These are phyloP conservation scores for Chenopodium suecicum DNA, from an alignment of 148 eudicot species.

Conservation along the genomic window DNA sequence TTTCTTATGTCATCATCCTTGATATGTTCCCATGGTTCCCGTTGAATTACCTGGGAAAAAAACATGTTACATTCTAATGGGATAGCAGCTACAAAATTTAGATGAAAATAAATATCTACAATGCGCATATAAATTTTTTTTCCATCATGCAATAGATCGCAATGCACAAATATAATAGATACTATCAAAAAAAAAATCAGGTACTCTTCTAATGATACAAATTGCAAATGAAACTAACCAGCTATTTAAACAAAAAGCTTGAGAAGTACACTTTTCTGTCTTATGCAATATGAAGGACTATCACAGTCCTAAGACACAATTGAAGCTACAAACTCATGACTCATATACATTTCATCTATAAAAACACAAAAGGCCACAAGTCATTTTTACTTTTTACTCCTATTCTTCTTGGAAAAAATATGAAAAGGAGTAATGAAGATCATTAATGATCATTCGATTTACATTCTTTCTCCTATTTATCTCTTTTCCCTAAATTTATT, in stretches of 20 bases:
- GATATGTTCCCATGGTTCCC: slow-evolving; percentile 98
- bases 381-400: no score
- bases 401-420: no score
- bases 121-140: background rate
- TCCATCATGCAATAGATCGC: background rate
- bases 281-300: background rate
- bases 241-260: background rate
- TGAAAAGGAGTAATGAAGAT: no score
- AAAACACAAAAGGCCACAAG: no score
- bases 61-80: background rate
- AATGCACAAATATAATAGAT: background rate
- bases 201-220: background rate
- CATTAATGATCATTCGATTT: no score
- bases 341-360: no score
- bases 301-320: background rate
- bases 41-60: slow-evolving; percentile 67
- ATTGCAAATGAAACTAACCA: background rate
- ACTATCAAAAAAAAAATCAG: background rate
- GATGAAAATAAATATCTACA: background rate
- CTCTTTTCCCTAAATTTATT: no score
- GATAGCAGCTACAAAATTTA: background rate
- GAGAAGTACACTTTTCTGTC: background rate
- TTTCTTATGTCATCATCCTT: slow-evolving; percentile 83
- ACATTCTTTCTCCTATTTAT: no score
- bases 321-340: background rate